Evolutionary conservation across 208 protist species (phyloP).

Genomic region (Leishmania martiniquensis): DNA sequence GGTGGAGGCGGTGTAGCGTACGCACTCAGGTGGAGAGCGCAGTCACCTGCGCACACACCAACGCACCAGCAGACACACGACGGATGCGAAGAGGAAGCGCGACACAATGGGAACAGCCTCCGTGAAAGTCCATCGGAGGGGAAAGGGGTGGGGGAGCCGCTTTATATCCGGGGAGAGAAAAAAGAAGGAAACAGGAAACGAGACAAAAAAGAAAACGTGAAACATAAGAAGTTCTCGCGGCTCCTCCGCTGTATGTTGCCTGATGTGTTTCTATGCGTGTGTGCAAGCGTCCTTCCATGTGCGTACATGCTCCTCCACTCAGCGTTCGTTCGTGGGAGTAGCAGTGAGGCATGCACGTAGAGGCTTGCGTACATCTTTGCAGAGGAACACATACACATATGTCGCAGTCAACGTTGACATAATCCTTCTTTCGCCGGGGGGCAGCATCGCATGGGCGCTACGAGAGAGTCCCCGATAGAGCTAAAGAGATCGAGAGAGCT

Average conservation of each 20-base stretch:
- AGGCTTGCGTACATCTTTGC: not conserved
- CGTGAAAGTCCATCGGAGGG: not conserved
- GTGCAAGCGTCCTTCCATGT: too few species aligned
- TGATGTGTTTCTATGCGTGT: conserved; percentile 5
- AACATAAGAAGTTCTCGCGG: not conserved
- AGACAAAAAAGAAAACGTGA: not conserved
- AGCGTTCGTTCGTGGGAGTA: not conserved
- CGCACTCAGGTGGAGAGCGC: not conserved
- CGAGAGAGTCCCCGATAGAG: not conserved
- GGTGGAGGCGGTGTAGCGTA: not conserved
- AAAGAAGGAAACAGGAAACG: not conserved
- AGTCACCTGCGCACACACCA: not conserved
- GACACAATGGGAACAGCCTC: not conserved
- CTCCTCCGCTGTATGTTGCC: not conserved
- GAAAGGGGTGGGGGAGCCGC: conserved; percentile 13
- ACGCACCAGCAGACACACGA: not conserved
- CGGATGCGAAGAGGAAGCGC: not conserved
- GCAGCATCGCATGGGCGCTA: not conserved
- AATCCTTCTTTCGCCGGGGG: not conserved
- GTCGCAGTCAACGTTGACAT: not conserved
- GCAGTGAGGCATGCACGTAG: not conserved
- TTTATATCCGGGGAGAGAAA: conserved; percentile 36
- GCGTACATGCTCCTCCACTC: not conserved
- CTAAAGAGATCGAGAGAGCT: not conserved
- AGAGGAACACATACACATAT: not conserved